Evolutionary conservation across 2,329 filamentous ascomycete species (phyloP).

Genomic region (Monosporascus sp.): DNA sequence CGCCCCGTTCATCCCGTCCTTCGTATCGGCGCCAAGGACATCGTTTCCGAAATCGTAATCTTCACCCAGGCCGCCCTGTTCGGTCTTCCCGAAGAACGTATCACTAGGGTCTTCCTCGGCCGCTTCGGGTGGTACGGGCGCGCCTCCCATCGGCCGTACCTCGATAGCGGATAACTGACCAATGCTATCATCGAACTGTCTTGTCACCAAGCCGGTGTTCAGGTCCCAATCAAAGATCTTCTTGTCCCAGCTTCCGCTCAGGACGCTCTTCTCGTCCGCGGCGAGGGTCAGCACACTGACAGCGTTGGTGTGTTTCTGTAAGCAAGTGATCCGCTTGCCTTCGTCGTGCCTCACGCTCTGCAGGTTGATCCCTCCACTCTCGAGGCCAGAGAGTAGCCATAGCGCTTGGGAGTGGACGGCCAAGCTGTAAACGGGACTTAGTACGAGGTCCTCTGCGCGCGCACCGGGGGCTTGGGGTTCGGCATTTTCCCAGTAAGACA

Average conservation of each 20-base stretch:
- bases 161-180: slow-evolving; percentile 87
- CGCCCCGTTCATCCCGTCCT: slow-evolving; percentile 26
- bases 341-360: slow-evolving; percentile 93
- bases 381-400: slow-evolving; percentile 86
- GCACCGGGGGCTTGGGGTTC: slow-evolving; percentile 50
- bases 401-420: slow-evolving; percentile 85
- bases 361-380: slow-evolving; percentile 87
- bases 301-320: slow-evolving; percentile 82
- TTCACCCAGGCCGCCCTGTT: slow-evolving; percentile 52
- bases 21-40: slow-evolving; percentile 28
- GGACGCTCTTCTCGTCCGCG: slow-evolving; percentile 76
- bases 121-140: slow-evolving; percentile 70
- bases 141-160: slow-evolving; percentile 68
- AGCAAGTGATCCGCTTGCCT: slow-evolving; percentile 76
- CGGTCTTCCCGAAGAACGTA: slow-evolving; percentile 74
- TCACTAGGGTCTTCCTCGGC: slow-evolving; percentile 55
- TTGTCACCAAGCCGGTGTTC: slow-evolving; percentile 72
- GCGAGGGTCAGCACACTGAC: slow-evolving; percentile 82
- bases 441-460: slow-evolving; percentile 51
- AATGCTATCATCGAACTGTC: slow-evolving; percentile 71
- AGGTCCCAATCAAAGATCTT: slow-evolving; percentile 91
- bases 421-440: slow-evolving; percentile 92
- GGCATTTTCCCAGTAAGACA: slow-evolving; percentile 99
- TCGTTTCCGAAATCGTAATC: slow-evolving; percentile 34
- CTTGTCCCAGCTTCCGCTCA: slow-evolving; percentile 97